These are phyloP conservation scores for Periglandula ipomoeae DNA, from an alignment of 2,329 filamentous ascomycete species.

Conservation along the genomic window DNA sequence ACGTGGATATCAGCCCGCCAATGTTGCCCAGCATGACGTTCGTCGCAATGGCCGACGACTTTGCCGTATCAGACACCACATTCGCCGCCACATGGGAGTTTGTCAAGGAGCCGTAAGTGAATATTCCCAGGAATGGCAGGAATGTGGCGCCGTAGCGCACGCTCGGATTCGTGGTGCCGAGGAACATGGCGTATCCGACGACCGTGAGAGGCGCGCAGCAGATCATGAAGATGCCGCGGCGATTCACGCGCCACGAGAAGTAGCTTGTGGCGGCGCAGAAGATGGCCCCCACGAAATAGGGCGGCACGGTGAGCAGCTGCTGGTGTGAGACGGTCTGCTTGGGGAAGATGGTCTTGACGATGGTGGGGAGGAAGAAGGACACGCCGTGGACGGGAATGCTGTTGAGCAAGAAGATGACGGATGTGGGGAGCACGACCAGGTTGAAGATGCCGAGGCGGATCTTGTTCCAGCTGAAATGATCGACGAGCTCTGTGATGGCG, in stretches of 20 bases:
- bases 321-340: conserved; percentile 45
- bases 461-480: conserved; percentile 51
- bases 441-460: conserved; percentile 52
- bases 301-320: conserved; percentile 62
- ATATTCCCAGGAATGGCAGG: conserved; percentile 53
- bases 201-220: conserved; percentile 50
- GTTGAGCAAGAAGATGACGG: conserved; percentile 53
- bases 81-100: conserved; percentile 60
- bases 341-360: conserved; percentile 61
- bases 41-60: conserved; percentile 50
- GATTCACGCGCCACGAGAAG: conserved; percentile 49
- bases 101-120: conserved; percentile 52
- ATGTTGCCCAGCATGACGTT: conserved; percentile 40
- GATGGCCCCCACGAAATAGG: conserved; percentile 57
- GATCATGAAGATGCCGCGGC: conserved; percentile 51
- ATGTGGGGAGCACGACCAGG: conserved; percentile 41
- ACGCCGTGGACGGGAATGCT: conserved; percentile 66
- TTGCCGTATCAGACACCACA: conserved; percentile 58
- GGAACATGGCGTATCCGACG: conserved; percentile 59
- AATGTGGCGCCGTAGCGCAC: conserved; percentile 61
- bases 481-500: conserved; percentile 44
- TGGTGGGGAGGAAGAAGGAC: conserved; percentile 63
- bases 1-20: conserved; percentile 53
- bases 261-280: conserved; percentile 51
- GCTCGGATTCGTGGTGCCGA: conserved; percentile 38